Evolutionary conservation across 75 land plant species (phyloP), one percentile per base, ranked within the genome.

Genomic region (Selaginella tamariscina): DNA sequence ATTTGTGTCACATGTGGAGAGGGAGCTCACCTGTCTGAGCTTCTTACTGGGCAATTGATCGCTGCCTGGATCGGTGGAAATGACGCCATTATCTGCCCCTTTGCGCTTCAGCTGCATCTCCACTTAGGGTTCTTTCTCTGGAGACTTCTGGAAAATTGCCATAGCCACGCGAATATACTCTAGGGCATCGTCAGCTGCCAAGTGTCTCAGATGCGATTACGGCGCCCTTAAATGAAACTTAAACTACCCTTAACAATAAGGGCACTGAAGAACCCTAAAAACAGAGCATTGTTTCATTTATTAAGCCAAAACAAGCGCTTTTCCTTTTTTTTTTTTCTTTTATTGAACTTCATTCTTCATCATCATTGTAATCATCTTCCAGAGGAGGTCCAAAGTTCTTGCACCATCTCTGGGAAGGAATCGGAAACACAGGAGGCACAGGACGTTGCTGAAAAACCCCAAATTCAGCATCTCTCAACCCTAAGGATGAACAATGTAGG

Each of bases 371-470:
- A 15, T 39, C 49, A 5, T 39, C 11, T 5, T 39, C 49, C 49
- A 39, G 15, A 5, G 49, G 49, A 5, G 49, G 49, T 15, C 49
- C 49, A 15, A 39, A 39, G 15, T 39, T 39, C 49, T 59, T 59
- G 23, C 84, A 84, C 89, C 89, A 86, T 27, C 74, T 54, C 82
- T 86, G 89, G n/a, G 88, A 86, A 22, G 89, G 89, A 49, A 86
- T 77, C 33, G 89, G 87, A 15, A 76, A 78, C 32, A 81, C 73
- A 27, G 89, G 89, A 63, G 69, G 68, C 54, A 81, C 72, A 18
- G 89, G 87, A 11, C 87, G 77, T 84, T 81, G 84, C 88, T 86
- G 87, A 67, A 82, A 32, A 22, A 68, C n/a, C n/a, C n/a, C n/a
- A n/a, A n/a, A n/a, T 39, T 39, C 49, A 5, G 15, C 49, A 39